Evolutionary conservation across 2,329 filamentous ascomycete genomes (phyloP).

Genomic region (Aureobasidium zeae): DNA sequence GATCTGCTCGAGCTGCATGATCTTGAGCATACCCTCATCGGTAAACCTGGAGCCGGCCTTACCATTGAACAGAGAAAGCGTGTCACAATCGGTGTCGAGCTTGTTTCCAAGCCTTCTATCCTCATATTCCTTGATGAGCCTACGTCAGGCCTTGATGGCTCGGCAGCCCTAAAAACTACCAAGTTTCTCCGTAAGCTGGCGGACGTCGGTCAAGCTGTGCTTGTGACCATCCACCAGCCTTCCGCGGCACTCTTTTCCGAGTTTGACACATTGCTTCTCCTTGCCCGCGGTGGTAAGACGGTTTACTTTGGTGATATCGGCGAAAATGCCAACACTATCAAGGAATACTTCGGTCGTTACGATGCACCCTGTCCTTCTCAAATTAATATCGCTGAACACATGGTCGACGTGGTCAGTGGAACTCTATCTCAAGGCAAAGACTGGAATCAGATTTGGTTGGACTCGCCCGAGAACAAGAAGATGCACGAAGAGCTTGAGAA

Average conservation of each 20-base stretch:
- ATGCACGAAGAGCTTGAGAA: slow-evolving; percentile 34
- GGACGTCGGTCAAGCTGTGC: slow-evolving; percentile 55
- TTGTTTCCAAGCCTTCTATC: slow-evolving; percentile 50
- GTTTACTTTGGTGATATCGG: slow-evolving; percentile 56
- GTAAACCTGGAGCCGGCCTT: slow-evolving; percentile 47
- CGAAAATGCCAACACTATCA: slow-evolving; percentile 32
- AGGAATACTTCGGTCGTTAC: slow-evolving; percentile 45
- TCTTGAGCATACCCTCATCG: slow-evolving; percentile 57
- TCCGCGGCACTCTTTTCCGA: slow-evolving; percentile 57
- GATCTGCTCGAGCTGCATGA: slow-evolving; percentile 56
- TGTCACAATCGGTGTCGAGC: slow-evolving; percentile 48
- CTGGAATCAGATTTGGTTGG: slow-evolving; percentile 39
- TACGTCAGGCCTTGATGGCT: slow-evolving; percentile 50
- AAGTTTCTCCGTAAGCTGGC: slow-evolving; percentile 59
- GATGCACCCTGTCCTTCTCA: slow-evolving; percentile 44
- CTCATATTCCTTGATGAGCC: slow-evolving; percentile 58
- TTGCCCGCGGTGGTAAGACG: slow-evolving; percentile 56
- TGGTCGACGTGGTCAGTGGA: slow-evolving; percentile 41
- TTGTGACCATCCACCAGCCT: slow-evolving; percentile 64
- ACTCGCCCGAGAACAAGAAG: slow-evolving; percentile 28
- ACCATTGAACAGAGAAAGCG: slow-evolving; percentile 47
- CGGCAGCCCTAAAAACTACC: slow-evolving; percentile 57
- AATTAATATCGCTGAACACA: slow-evolving; percentile 47
- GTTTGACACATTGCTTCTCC: slow-evolving; percentile 56
- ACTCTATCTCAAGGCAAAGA: slow-evolving; percentile 37